A percentile compares a stretch with the other conserved stretches of the same genome.
Evolutionary conservation across 1,139 yeast species (phyloP).

Genomic region (Lodderomyces elongisporus): DNA sequence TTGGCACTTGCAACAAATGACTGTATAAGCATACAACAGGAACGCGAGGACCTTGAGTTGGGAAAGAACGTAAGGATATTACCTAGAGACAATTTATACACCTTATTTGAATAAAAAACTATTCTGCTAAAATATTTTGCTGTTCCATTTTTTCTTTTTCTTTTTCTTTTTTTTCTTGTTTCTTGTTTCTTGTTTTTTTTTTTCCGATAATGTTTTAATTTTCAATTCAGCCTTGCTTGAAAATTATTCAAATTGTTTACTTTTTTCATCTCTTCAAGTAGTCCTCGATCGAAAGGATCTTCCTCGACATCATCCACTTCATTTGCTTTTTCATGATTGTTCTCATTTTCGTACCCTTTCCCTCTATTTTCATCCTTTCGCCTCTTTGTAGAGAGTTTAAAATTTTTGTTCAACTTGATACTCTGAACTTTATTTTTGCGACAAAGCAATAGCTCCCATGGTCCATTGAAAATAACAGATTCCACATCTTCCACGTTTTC

Average conservation of each 20-base stretch:
- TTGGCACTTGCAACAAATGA: constrained; percentile 79
- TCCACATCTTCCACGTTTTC: constrained; percentile 5
- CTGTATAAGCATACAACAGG: constrained; percentile 60
- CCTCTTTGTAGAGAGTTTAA: no score
- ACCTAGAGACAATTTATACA: constrained; percentile 47
- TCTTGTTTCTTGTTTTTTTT: no score
- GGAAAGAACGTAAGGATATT: constrained; percentile 57
- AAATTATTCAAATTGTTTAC: no score
- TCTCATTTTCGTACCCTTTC: no score
- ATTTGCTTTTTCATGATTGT: no score
- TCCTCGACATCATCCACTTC: constrained; percentile 2
- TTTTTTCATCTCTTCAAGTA: no score
- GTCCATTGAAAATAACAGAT: constrained; percentile 17
- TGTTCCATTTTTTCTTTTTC: no score
- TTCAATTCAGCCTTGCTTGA: no score
- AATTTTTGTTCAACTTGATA: background rate
- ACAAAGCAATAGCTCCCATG: constrained; percentile 15
- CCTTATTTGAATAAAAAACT: constrained; percentile 26
- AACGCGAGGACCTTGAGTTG: constrained; percentile 25
- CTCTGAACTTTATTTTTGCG: constrained; percentile 4
- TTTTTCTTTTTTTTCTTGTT: no score
- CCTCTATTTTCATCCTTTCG: no score
- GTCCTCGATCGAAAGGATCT: background rate
- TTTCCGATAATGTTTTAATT: no score
- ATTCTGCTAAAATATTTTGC: no score